These are phyloP conservation scores for Globisporangium cylindrosporum DNA, from an alignment of 352 stramenopile species.

Conservation along the genomic window DNA sequence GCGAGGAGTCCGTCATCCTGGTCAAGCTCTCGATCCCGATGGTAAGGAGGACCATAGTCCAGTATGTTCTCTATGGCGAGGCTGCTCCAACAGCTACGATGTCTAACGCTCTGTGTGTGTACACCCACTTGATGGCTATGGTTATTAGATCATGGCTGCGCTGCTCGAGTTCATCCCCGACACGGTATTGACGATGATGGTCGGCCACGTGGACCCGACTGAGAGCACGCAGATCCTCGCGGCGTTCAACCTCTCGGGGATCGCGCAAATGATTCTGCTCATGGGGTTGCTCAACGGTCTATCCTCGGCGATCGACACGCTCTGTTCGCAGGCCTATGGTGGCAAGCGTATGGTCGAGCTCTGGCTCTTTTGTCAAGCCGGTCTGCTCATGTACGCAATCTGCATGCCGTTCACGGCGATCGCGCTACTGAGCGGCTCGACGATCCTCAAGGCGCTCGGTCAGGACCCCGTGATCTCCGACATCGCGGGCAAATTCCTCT, in stretches of 20 bases:
- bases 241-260: not conserved
- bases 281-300: slow-evolving; percentile 14
- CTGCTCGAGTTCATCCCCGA: not conserved
- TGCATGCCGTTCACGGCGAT: not conserved
- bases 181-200: not conserved
- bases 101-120: not conserved
- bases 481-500: not conserved
- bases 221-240: not conserved
- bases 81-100: not conserved
- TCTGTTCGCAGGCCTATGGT: slow-evolving; percentile 72
- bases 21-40: not conserved
- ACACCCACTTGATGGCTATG: not conserved
- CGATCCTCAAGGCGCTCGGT: not conserved
- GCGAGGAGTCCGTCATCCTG: not conserved
- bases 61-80: not conserved
- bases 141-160: not conserved
- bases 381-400: not conserved
- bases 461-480: not conserved
- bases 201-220: not conserved
- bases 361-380: slow-evolving; percentile 40
- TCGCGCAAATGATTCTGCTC: not conserved
- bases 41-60: not conserved
- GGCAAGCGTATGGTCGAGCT: slow-evolving; percentile 51
- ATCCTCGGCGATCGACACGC: slow-evolving; percentile 70
- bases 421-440: not conserved